These are phyloP conservation scores for Ensete glaucum DNA, from an alignment of 176 grass and related monocot species.

Conservation along the genomic window DNA sequence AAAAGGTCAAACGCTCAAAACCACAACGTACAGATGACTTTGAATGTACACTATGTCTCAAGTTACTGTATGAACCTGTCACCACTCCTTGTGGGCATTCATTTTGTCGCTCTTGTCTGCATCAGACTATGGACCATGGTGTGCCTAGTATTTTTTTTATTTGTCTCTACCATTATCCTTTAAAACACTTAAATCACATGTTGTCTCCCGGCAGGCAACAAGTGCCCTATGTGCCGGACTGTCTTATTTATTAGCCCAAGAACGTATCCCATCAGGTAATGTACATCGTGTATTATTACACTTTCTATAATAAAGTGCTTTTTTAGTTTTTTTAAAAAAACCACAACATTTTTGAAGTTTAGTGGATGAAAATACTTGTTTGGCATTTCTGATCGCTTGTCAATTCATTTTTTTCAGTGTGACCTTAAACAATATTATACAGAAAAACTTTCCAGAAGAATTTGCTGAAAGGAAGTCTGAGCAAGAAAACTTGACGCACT, in stretches of 20 bases:
- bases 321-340: background rate
- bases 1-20: slow-evolving; percentile 37
- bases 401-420: slow-evolving; percentile 60
- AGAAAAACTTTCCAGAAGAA: slow-evolving; percentile 88
- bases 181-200: slow-evolving; percentile 25
- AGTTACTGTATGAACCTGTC: slow-evolving; percentile 93
- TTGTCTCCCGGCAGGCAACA: slow-evolving; percentile 52
- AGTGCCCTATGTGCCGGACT: slow-evolving; percentile 92
- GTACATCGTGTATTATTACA: background rate
- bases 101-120: slow-evolving; percentile 86
- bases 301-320: background rate
- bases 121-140: slow-evolving; percentile 99
- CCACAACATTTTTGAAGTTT: background rate
- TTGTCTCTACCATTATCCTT: background rate
- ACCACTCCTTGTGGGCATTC: slow-evolving; percentile 99
- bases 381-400: slow-evolving; percentile 35
- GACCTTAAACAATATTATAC: slow-evolving; percentile 87
- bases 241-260: slow-evolving; percentile 89
- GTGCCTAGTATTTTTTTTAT: slow-evolving; percentile 28
- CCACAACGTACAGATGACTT: slow-evolving; percentile 79
- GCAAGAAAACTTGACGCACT: slow-evolving; percentile 70
- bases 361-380: background rate
- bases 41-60: slow-evolving; percentile 89
- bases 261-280: slow-evolving; percentile 86
- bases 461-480: slow-evolving; percentile 86